Evolutionary conservation across 768 basidiomycete species (phyloP), one percentile per base, ranked within the genome.

Genomic region (Zangia roseola): DNA sequence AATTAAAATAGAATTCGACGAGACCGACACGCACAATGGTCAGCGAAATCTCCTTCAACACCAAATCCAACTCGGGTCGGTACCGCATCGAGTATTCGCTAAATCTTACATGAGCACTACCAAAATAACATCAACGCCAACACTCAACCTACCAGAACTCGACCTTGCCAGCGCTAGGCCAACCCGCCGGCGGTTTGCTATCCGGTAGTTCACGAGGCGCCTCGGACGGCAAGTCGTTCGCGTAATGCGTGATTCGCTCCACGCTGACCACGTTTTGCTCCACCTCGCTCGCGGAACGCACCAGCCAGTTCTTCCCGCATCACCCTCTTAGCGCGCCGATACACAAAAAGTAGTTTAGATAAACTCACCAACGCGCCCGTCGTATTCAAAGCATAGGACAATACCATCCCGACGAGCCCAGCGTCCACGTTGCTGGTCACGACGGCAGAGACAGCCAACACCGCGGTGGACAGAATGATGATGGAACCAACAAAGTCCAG

Each of bases 241-340:
- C 83, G 59, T 97, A 94, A 58, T 94, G 84, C 23, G 89, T 65
- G 44, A 94, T 86, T 6, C 92, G 84, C 64, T 95, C 93, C 14
- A 91, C 88, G 59, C 88, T 90, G 51, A 93, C 90, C 58, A 92
- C 85, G 56, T 90, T 91, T 58, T 93, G 88, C 62, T 95, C 93
- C 12, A 93, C 89, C 65, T 94, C 93, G 58, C 84, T 88, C 3
- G 87, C 84, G 13, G 84, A 84, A 25, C 88, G 80, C 23, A 91
- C 88, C 6, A 91, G 75, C 88, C 88, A 89, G 59, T 90, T 88
- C 84, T 89, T 35, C 24, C 28, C 20, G 36, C 25, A 20, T 54
- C 7, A 19, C 42, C 42, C 40, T 6, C 43, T 9, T 21, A 56
- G 17, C 45, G 28, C 16, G 5, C 17, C 39, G 17, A 5, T 9